Conservation (phyloP, 768 basidiomycete genomes). For the Rickenella mellea region DNA sequence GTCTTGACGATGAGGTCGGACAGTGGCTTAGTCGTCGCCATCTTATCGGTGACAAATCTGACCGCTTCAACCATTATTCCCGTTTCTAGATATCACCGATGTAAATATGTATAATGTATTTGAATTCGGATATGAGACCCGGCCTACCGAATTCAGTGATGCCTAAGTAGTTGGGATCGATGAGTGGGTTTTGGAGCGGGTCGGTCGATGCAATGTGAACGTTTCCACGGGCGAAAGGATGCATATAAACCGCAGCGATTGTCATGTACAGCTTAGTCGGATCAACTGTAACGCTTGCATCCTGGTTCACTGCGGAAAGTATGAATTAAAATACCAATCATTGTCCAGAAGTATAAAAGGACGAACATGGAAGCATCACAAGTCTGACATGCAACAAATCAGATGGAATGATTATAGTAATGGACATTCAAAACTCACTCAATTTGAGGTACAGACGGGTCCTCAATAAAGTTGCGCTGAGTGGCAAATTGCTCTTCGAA, state of each 20-base stretch:
- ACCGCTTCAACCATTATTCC: too few relatives aligned
- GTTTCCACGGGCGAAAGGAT: slow-evolving; percentile 37
- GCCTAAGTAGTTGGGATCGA: slow-evolving; percentile 31
- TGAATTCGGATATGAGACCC: background rate
- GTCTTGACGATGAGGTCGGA: too few relatives aligned
- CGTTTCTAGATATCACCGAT: too few relatives aligned
- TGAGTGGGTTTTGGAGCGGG: slow-evolving; percentile 29
- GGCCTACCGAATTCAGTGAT: background rate
- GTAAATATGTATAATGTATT: too few relatives aligned
- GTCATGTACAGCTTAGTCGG: slow-evolving; percentile 25
- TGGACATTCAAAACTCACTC: slow-evolving; percentile 13
- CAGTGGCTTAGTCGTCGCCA: too few relatives aligned
- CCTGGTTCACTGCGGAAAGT: slow-evolving; percentile 3
- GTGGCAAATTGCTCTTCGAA: slow-evolving; percentile 6
- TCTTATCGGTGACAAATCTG: too few relatives aligned
- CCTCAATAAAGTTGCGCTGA: slow-evolving; percentile 8
- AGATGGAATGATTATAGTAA: background rate
- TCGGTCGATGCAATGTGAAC: slow-evolving; percentile 35
- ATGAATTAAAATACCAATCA: background rate
- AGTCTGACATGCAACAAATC: slow-evolving; percentile 3
- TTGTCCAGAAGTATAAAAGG: too few relatives aligned
- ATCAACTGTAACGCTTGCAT: slow-evolving; percentile 14
- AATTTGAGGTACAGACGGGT: slow-evolving; percentile 6
- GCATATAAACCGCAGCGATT: slow-evolving; percentile 26
- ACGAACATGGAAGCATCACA: background rate